phyloP scores from a whole-genome alignment of 2,329 filamentous ascomycete genomes.

The Venturia oleaginea region DNA sequence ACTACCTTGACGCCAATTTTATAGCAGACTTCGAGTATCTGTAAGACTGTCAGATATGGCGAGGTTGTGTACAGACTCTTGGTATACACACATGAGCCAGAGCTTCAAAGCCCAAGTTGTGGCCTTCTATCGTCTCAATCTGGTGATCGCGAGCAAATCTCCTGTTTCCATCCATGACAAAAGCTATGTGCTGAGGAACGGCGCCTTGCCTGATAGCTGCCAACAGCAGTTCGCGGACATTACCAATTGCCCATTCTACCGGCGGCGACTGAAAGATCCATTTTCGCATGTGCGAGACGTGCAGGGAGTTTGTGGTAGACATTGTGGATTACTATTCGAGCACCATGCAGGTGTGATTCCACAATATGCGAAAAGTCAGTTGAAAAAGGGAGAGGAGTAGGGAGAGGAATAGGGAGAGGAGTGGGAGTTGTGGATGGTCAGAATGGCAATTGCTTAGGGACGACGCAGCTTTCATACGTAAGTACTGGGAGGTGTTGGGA shows the following conservation, averaged over 20 bases:
- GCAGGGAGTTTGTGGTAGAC: conserved; percentile 34
- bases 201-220: conserved; percentile 82
- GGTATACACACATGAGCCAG: conserved; percentile 59
- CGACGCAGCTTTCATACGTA: neutral
- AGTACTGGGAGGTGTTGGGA: no score
- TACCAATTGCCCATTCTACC: conserved; percentile 76
- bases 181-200: conserved; percentile 92
- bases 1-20: conserved; percentile 94
- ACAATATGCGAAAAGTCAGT: neutral
- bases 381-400: neutral
- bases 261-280: conserved; percentile 86
- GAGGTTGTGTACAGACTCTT: neutral
- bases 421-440: neutral
- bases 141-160: conserved; percentile 83
- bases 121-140: conserved; percentile 93
- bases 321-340: neutral
- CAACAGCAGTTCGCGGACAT: conserved; percentile 75
- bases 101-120: conserved; percentile 92
- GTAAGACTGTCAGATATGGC: neutral
- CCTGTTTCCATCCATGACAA: conserved; percentile 97
- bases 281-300: conserved; percentile 53
- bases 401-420: neutral
- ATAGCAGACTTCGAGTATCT: conserved; percentile 95
- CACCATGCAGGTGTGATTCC: neutral
- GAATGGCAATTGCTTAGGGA: neutral